Base-by-base conservation (phyloP, 768 basidiomycete genomes). In the Astraeus odoratus region DNA sequence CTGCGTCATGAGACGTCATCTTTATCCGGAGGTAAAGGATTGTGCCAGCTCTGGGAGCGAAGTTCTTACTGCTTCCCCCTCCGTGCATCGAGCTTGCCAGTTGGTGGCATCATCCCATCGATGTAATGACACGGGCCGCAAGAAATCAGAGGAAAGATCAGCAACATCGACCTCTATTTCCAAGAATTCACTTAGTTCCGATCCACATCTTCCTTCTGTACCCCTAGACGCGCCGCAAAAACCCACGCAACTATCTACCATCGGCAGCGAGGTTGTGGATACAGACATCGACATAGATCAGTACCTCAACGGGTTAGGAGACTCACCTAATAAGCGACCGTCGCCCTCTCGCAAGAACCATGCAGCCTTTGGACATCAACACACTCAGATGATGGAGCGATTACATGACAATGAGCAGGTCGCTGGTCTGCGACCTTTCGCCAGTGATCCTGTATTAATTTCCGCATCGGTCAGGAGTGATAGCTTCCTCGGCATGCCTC, bases 401-500 rank as follows among this genome's bases (percentile, higher is more conserved):
- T 8, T 16, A 9, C 40, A 38, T 12, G 31, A 23, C 27, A 30
- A 43, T 33, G n/a, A 44, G 8, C 46, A 46, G 19, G 49, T 26
- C 12, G 39, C 43, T 16, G 50, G 18, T 7, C 39, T 51, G 20
- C 34, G 50, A 13, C 34, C 42, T 13, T 43, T 51, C n/a, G 46
- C 35, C 4, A 23, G 43, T 31, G 52, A 53, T 20, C 13, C 43
- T 3, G 43, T 40, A 8, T 35, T 53, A 20, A 19, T n/a, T 13
- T 26, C 35, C 7, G 51, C 49, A 23, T 16, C 44, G 5, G 46
- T 39, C 15, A 45, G 39, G 20, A 36, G 35, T 3, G 54, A 55
- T 24, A 50, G 51, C n/a, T 63, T 63, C 38, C 42, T 63, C 23
- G 63, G 58, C 15, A 20, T 63, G 8, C 61, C 61, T 5, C 56